These are phyloP conservation scores for Saksenaea vasiformis DNA, from an alignment of 371 early-diverging fungal species.

Conservation along the genomic window DNA sequence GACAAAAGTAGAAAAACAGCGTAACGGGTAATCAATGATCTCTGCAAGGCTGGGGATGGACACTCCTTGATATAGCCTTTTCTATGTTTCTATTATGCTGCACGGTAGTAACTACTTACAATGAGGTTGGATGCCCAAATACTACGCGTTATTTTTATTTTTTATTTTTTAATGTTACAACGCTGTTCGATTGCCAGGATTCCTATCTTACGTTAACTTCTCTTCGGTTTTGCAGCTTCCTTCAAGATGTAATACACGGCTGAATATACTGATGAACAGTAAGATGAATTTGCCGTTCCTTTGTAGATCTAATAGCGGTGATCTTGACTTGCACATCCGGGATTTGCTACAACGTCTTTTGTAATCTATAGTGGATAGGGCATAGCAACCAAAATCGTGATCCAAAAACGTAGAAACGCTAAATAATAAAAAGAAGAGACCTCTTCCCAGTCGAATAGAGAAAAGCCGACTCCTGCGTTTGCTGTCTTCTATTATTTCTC, in stretches of 20 bases:
- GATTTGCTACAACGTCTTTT: neutral
- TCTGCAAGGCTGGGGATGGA: neutral
- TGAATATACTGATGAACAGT: neutral
- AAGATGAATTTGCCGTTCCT: neutral
- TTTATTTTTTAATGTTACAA: neutral
- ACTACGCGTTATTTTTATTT: neutral
- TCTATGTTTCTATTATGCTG: neutral
- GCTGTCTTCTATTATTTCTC: slow-evolving; percentile 6
- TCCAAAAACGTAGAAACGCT: neutral
- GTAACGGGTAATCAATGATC: neutral
- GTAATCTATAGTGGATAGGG: neutral
- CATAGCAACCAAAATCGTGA: neutral
- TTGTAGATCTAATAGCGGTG: neutral
- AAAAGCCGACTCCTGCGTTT: slow-evolving; percentile 1
- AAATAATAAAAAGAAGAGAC: neutral
- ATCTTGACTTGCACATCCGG: neutral
- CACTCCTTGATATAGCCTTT: neutral
- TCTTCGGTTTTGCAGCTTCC: neutral
- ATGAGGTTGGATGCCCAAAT: neutral
- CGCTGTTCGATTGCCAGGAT: neutral
- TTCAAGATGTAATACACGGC: neutral
- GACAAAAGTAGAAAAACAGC: neutral
- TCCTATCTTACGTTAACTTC: neutral
- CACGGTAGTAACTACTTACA: neutral
- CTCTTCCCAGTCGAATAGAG: neutral